A percentile compares a stretch with the other conserved stretches of the same genome.
Evolutionary conservation across 1,284 basidiomycete species (phyloP).

Genomic region (Omphalotus olearius): DNA sequence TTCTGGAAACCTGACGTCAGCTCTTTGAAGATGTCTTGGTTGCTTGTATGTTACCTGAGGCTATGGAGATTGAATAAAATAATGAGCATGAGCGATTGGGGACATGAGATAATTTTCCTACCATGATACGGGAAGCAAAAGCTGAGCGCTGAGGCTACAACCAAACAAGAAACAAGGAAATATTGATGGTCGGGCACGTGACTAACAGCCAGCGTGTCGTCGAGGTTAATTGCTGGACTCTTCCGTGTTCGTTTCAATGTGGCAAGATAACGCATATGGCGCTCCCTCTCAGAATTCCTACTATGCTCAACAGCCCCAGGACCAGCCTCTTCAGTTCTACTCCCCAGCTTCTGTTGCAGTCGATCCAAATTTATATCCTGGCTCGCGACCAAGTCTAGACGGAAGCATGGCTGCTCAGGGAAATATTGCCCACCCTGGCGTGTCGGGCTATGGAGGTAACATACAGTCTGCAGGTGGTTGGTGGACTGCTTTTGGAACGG

Average conservation of each 20-base stretch:
- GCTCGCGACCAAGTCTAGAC: conserved; percentile 69
- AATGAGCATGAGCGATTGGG: conserved; percentile 2
- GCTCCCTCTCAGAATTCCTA: conserved; percentile 54
- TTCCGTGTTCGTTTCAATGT: conserved; percentile 50
- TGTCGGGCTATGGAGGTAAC: conserved; percentile 59
- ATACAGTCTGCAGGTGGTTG: conserved; percentile 73
- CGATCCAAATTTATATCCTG: conserved; percentile 54
- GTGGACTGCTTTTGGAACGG: conserved; percentile 96
- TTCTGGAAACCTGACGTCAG: conserved; percentile 47
- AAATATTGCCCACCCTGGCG: conserved; percentile 41
- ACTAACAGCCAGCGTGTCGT: no score
- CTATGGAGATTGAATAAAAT: conserved; percentile 33
- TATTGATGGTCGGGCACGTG: not conserved
- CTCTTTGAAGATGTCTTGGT: not conserved
- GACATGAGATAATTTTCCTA: conserved; percentile 26
- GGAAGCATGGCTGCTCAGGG: conserved; percentile 58
- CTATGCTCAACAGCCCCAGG: conserved; percentile 47
- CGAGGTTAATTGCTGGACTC: no score
- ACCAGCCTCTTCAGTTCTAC: conserved; percentile 73
- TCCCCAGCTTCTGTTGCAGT: conserved; percentile 39
- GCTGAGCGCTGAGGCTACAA: conserved; percentile 16
- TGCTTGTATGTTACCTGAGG: conserved; percentile 53
- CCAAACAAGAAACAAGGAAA: conserved; percentile 14
- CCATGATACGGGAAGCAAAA: conserved; percentile 44
- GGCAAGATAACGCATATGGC: conserved; percentile 65